A percentile compares a stretch with the other conserved stretches of the same genome.
These are phyloP conservation scores for rapeseed (Brassica napus) DNA, from an alignment of 345 rosid species.

Conservation along the genomic window DNA sequence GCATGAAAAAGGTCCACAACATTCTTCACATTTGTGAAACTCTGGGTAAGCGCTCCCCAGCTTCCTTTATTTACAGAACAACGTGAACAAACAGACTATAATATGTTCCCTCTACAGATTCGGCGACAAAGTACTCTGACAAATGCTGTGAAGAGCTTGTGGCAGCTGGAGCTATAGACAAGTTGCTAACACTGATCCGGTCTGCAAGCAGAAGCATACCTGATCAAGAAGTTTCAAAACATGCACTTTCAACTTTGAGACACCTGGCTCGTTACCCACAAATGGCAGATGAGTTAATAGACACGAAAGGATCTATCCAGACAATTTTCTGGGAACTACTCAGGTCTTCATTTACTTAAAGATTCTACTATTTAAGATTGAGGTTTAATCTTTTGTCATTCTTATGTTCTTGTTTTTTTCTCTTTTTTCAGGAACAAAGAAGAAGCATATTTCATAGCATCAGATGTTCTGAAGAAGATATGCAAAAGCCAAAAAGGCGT, in stretches of 20 bases:
- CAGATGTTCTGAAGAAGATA: constrained; percentile 68
- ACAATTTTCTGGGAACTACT: constrained; percentile 65
- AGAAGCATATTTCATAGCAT: constrained; percentile 74
- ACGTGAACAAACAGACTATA: constrained; percentile 3
- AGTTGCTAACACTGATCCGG: constrained; percentile 61
- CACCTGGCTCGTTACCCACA: constrained; percentile 70
- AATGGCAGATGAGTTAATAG: constrained; percentile 59
- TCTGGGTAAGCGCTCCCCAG: constrained; percentile 52
- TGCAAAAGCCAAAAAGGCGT: constrained; percentile 53
- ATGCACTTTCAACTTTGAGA: constrained; percentile 73
- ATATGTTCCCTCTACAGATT: constrained; percentile 50
- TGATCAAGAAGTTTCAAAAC: constrained; percentile 82
- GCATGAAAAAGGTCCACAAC: constrained; percentile 71
- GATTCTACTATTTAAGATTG: not conserved
- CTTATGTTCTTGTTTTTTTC: not conserved
- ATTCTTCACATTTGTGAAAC: constrained; percentile 84
- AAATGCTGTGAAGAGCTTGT: constrained; percentile 88
- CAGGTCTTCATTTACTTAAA: constrained; percentile 46
- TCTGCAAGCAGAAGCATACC: constrained; percentile 86
- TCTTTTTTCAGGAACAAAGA: constrained; percentile 78
- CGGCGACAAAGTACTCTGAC: constrained; percentile 69
- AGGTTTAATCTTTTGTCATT: not conserved
- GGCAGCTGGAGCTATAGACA: constrained; percentile 77
- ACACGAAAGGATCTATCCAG: constrained; percentile 58
- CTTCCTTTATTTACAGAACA: constrained; percentile 11